Base-by-base conservation (phyloP, 495 filamentous ascomycete species). In the Glarea lozoyensis region DNA sequence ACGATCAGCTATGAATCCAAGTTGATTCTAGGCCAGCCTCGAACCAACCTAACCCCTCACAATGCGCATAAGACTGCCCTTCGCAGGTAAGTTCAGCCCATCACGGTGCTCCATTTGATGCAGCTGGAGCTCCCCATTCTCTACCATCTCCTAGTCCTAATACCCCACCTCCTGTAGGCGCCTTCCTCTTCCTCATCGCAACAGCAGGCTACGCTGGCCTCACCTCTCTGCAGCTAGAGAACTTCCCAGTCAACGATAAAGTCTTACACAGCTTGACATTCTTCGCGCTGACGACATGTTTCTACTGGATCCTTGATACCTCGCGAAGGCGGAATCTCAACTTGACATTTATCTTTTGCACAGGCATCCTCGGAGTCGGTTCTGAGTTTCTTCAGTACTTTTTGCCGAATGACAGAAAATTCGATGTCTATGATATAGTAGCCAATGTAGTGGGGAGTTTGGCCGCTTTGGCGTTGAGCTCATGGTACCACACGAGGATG, bases 281-380 rank as follows among this genome's bases (percentile, higher is more conserved):
- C 69, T 93, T 96, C 76, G 52, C 84, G 43, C 68, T 99, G 18
- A 90, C 93, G 10, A 61, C 85, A 27, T 67, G 70, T 53, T 97
- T 96, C 75, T 99, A 99, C 78, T 99, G 90, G 89, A 83, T 94
- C 56, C 62, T 94, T 55, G 92, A 99, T 57, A 88, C 89, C 32
- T 79, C 80, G 37, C 84, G 93, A 37, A 77, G 88, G 22, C 83
- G 90, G 45, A 80, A 76, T 16, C 65, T 94, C 12, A 84, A 97
- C 59, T 60, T 94, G 37, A 95, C 89, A 17, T 64, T 97, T n/a
- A 48, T 86, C 12, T 70, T 88, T 45, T 85, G 82, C 64, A 92
- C 87, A 9, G 62, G 75, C 24, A 64, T 70, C 17, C 72, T 92
- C 0, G 83, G 85, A 22, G 57, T 95, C 49, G 87, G 86, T 37